Evolutionary conservation across 345 rosid genomes (phyloP), one percentile per base, ranked within the genome.

Genomic region (Mallotus nudiflorus): DNA sequence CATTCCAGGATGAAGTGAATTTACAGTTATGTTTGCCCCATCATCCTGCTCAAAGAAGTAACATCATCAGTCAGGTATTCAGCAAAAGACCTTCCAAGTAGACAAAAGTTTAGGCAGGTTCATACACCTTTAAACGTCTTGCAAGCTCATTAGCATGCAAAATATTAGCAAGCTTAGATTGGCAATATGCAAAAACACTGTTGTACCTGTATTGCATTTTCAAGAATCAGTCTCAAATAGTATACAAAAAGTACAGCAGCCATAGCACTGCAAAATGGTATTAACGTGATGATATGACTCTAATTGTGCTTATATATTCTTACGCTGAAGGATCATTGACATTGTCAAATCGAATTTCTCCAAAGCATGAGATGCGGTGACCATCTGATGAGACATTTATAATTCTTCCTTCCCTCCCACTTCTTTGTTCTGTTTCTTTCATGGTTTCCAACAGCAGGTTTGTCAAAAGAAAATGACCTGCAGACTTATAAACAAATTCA

Each of bases 1-100:
- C 19, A 73, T 77, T 57, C 97, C 94, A 6, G 91, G 94, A 79
- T 91, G 94, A 80, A 91, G 68, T 29, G 92, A 87, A 35, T 89
- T 91, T n/a, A 86, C 85, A 31, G 91, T 87, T 51, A 89, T 68
- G 58, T 84, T 76, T 10, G 33, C 86, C 62, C 78, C 84, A 35
- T 86, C 97, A 48, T 83, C 92, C 97, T 85, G 82, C 42, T 24
- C 40, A 29, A 42, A 42, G 14, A 42, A 33, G 6, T 33, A 42
- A 42, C 46, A n/a, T n/a, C n/a, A 42, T 8, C 2, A 42, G 7
- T 4, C 4, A 9, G 42, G n/a, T n/a, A n/a, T n/a, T n/a, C n/a
- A n/a, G n/a, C n/a, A n/a, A n/a, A n/a, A n/a, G n/a, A n/a, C n/a
- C n/a, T n/a, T n/a, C n/a, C n/a, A 57, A 29, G 62, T 9, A 31